Evolutionary conservation across 768 basidiomycete species (phyloP).

Genomic region (Boletus rex-veris): DNA sequence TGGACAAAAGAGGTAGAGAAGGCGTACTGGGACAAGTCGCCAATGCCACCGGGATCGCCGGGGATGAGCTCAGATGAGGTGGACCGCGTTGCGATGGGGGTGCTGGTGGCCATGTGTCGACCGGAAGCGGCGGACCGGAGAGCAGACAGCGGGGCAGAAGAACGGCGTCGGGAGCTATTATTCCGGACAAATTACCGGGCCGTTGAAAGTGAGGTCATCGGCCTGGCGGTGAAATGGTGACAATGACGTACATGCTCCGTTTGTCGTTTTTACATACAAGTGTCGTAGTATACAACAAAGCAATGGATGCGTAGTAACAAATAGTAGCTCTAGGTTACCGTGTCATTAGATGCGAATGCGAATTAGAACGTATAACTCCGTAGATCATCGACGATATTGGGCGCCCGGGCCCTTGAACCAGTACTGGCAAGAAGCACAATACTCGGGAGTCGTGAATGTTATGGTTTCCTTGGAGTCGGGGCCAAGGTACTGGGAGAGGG

Average conservation of each 20-base stretch:
- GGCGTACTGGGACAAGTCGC: conserved; percentile 67
- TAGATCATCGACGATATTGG: conserved; percentile 33
- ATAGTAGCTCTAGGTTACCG: conserved; percentile 31
- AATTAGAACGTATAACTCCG: not conserved
- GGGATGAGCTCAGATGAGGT: conserved; percentile 8
- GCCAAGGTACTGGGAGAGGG: conserved; percentile 49
- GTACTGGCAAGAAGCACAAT: conserved; percentile 56
- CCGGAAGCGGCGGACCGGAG: conserved; percentile 30
- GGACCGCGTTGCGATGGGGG: conserved; percentile 35
- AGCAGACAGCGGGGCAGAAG: conserved; percentile 37
- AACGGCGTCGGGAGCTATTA: conserved; percentile 37
- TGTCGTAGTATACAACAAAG: conserved; percentile 21
- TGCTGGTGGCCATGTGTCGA: conserved; percentile 42
- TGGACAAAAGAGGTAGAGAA: conserved; percentile 82
- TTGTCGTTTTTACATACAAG: conserved; percentile 15
- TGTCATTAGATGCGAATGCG: conserved; percentile 21
- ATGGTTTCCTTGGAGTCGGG: conserved; percentile 67
- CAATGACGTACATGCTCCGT: conserved; percentile 10
- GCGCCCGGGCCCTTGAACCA: conserved; percentile 50
- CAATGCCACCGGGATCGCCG: conserved; percentile 47
- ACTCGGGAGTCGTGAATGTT: conserved; percentile 46
- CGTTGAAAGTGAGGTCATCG: conserved; percentile 82
- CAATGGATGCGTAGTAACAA: conserved; percentile 11
- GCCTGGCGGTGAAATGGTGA: conserved; percentile 73
- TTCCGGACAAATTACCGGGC: conserved; percentile 82